phyloP scores from a whole-genome alignment of 164 flowering plant species.

The Tinospora cordifolia region DNA sequence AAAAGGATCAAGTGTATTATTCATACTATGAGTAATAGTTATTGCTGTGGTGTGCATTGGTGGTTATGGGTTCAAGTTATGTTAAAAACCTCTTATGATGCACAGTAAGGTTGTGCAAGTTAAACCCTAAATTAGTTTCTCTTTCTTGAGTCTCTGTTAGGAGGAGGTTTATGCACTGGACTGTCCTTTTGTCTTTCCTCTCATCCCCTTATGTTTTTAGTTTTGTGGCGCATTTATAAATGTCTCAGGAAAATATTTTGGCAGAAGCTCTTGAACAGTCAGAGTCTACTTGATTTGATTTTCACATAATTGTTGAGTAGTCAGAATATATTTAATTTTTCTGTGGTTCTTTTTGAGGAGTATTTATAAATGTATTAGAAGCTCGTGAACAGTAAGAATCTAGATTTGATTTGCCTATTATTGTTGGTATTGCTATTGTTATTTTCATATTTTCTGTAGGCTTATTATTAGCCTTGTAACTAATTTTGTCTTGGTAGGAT shows the following conservation, averaged over 20 bases:
- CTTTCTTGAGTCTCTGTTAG: too few species aligned
- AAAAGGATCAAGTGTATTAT: too few species aligned
- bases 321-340: neutral
- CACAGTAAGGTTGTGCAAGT: too few species aligned
- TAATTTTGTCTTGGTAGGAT: conserved; percentile 25
- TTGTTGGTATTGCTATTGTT: too few species aligned
- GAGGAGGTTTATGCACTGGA: too few species aligned
- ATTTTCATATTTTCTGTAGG: neutral
- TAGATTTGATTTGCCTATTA: neutral
- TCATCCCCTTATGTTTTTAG: neutral
- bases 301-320: too few species aligned
- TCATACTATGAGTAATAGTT: too few species aligned
- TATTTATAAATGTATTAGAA: neutral
- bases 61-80: too few species aligned
- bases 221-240: neutral
- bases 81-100: too few species aligned
- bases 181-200: too few species aligned
- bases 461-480: conserved; percentile 5
- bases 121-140: too few species aligned
- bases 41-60: too few species aligned
- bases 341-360: neutral
- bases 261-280: neutral
- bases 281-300: neutral
- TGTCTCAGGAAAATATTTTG: neutral
- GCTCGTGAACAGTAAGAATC: neutral